Percentiles rank a stretch among this genome's conserved stretches.
phyloP scores from a whole-genome alignment of 2,329 filamentous ascomycete species.

The Chalaropsis thielavioides region DNA sequence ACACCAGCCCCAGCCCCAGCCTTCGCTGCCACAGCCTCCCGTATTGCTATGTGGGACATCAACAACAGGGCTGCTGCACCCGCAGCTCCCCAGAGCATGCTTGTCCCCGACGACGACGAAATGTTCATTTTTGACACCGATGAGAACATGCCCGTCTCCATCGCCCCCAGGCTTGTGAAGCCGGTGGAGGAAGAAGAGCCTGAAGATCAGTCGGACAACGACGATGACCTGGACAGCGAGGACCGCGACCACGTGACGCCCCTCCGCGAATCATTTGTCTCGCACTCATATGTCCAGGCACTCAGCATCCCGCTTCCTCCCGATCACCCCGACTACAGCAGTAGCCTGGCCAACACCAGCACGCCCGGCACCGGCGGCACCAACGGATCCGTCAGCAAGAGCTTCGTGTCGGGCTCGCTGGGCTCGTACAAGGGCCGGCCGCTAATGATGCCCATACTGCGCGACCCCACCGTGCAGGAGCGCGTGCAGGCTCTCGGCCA shows the following conservation, averaged over 20 bases:
- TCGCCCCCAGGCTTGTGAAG: slow-evolving; percentile 21
- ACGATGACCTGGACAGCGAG: not conserved
- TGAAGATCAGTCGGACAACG: slow-evolving; percentile 22
- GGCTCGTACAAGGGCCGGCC: slow-evolving; percentile 42
- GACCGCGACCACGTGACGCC: slow-evolving; percentile 15
- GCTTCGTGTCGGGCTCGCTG: slow-evolving; percentile 29
- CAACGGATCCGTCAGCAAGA: slow-evolving; percentile 20
- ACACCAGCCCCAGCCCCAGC: not conserved
- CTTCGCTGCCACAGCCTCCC: not conserved
- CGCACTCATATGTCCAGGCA: slow-evolving; percentile 12
- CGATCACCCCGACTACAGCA: slow-evolving; percentile 9
- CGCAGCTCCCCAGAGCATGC: not conserved
- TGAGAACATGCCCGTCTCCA: slow-evolving; percentile 24
- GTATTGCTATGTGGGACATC: slow-evolving; percentile 4
- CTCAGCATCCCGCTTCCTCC: slow-evolving; percentile 15
- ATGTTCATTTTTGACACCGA: slow-evolving; percentile 34
- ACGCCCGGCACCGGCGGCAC: not conserved
- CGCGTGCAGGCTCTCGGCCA: slow-evolving; percentile 35
- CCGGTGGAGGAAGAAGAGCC: slow-evolving; percentile 18
- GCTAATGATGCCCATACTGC: slow-evolving; percentile 38
- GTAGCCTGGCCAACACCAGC: slow-evolving; percentile 12
- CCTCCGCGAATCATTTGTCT: slow-evolving; percentile 20
- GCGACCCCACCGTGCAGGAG: slow-evolving; percentile 34
- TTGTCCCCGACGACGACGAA: slow-evolving; percentile 24
- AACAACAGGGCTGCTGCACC: slow-evolving; percentile 18